Percentiles rank a stretch among this genome's conserved stretches.
Evolutionary conservation across 2,329 filamentous ascomycete genomes (phyloP).

Genomic region (Claviceps paspali): DNA sequence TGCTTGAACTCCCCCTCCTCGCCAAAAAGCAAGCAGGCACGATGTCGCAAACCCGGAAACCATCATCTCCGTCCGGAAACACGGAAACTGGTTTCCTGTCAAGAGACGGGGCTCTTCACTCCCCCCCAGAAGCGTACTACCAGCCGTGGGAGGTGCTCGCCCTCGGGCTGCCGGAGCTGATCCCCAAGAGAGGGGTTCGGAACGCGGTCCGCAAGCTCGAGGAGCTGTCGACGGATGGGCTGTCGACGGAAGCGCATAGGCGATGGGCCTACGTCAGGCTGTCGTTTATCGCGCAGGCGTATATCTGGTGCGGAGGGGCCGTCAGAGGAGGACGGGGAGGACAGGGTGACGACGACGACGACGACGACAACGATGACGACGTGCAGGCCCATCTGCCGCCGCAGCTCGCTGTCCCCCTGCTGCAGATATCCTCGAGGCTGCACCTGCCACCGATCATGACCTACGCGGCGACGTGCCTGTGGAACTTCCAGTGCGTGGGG

Average conservation of each 20-base stretch:
- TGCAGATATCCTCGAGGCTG: conserved; percentile 54
- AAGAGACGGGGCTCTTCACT: too few relatives aligned
- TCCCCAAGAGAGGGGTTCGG: not conserved
- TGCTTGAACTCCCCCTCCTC: too few relatives aligned
- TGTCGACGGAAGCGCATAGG: conserved; percentile 62
- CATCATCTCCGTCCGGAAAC: too few relatives aligned
- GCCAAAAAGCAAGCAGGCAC: too few relatives aligned
- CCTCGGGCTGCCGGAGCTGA: too few relatives aligned
- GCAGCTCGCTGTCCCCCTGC: conserved; percentile 60
- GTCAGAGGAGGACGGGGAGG: too few relatives aligned
- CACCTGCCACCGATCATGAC: conserved; percentile 81
- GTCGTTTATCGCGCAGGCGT: conserved; percentile 66
- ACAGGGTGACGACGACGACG: too few relatives aligned
- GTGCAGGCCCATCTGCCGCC: conserved; percentile 61
- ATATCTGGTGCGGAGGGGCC: conserved; percentile 87
- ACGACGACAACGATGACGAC: conserved; percentile 34
- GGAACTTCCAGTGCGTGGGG: conserved; percentile 59
- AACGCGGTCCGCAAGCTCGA: conserved; percentile 45
- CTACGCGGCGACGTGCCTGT: conserved; percentile 73
- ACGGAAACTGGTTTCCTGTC: too few relatives aligned
- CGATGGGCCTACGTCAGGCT: conserved; percentile 69
- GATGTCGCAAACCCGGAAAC: too few relatives aligned
- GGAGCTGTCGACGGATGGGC: conserved; percentile 47
- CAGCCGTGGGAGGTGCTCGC: too few relatives aligned
- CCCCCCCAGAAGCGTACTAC: too few relatives aligned